phyloP scores from a whole-genome alignment of 192 early-diverging fungal genomes.

The Spinellus fusiger region DNA sequence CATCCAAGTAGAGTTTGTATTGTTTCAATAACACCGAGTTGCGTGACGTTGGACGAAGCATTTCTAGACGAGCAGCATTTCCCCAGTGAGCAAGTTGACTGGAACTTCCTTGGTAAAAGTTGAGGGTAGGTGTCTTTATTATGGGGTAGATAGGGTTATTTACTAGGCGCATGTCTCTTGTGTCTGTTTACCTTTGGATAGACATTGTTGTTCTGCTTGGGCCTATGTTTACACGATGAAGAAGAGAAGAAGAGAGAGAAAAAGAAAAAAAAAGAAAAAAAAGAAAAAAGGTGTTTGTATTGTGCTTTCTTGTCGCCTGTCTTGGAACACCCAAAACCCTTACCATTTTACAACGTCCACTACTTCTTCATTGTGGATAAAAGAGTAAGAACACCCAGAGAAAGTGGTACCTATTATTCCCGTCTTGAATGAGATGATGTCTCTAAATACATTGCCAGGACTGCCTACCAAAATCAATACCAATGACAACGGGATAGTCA shows the following conservation, averaged over 20 bases:
- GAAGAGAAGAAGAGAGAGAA: neutral
- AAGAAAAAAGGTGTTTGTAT: neutral
- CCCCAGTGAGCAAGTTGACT: conserved; percentile 39
- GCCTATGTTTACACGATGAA: conserved; percentile 15
- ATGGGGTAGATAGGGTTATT: neutral
- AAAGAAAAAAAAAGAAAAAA: neutral
- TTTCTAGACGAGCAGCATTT: conserved; percentile 36
- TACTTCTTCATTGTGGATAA: conserved; percentile 46
- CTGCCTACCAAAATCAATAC: conserved; percentile 32
- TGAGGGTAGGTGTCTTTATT: conserved; percentile 40
- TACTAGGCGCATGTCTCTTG: neutral
- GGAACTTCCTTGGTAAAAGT: conserved; percentile 40
- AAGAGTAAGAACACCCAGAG: conserved; percentile 43
- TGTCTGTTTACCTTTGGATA: conserved; percentile 31
- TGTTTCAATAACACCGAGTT: conserved; percentile 39
- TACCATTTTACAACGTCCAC: conserved; percentile 44
- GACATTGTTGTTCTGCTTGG: conserved; percentile 41
- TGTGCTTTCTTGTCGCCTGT: too few relatives aligned
- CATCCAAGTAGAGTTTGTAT: conserved; percentile 43
- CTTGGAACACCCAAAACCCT: too few relatives aligned
- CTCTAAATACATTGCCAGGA: neutral
- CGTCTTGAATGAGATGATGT: neutral
- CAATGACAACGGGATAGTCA: conserved; percentile 34
- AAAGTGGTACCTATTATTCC: conserved; percentile 39
- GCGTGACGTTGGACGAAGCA: conserved; percentile 31